phyloP scores from a whole-genome alignment of 2,329 filamentous ascomycete genomes.

The Coniella lustricola region DNA sequence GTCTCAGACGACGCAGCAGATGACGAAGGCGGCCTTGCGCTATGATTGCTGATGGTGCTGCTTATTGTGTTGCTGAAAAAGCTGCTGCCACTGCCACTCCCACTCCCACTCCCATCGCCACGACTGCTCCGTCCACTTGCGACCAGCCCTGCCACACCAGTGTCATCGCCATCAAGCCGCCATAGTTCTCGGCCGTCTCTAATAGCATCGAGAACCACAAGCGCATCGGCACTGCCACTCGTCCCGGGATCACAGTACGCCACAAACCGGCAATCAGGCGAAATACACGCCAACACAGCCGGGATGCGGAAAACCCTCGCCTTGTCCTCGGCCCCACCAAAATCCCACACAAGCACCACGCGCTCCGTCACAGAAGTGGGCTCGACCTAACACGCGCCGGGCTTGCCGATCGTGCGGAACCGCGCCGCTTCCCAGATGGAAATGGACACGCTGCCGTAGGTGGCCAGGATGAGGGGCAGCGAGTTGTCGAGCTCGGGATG shows the following conservation, averaged over 20 bases:
- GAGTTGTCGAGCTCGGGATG: constrained; percentile 32
- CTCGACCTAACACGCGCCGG: constrained; percentile 28
- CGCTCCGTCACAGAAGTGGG: constrained; percentile 27
- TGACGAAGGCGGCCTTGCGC: too few species aligned
- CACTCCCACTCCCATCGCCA: constrained; percentile 5
- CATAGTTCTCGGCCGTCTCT: constrained; percentile 30
- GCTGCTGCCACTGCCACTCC: neutral
- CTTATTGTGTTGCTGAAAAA: too few species aligned
- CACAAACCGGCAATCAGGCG: constrained; percentile 33
- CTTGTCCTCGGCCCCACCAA: constrained; percentile 27
- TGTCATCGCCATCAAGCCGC: constrained; percentile 27
- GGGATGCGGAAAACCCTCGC: constrained; percentile 33
- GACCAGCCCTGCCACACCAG: neutral
- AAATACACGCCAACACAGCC: constrained; percentile 31
- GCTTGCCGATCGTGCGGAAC: constrained; percentile 26
- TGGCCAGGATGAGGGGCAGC: constrained; percentile 29
- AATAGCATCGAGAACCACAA: constrained; percentile 31
- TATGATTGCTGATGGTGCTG: too few species aligned
- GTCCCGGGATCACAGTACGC: constrained; percentile 32
- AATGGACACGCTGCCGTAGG: constrained; percentile 31
- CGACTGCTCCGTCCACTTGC: too few species aligned
- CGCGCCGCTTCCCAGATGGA: constrained; percentile 35
- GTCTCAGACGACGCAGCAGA: constrained; percentile 1
- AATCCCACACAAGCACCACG: constrained; percentile 34
- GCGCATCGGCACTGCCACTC: constrained; percentile 24